Conservation (phyloP, 2,329 filamentous ascomycete genomes). For the Sporothrix sp. region DNA sequence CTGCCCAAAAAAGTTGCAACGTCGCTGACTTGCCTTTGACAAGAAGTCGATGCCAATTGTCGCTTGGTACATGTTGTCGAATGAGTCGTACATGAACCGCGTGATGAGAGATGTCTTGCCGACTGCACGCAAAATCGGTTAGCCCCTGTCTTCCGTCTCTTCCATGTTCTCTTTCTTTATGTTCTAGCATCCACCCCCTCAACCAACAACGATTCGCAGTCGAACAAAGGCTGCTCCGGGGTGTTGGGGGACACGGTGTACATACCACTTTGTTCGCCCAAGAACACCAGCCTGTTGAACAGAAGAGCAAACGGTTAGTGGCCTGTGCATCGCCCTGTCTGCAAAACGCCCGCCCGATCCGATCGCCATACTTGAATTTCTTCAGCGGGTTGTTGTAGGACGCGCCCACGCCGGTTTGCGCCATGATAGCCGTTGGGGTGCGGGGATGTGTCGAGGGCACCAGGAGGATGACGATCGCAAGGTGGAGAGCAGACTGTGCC, state of each 20-base stretch:
- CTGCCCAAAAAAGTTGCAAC: neutral
- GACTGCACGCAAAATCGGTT: constrained; percentile 43
- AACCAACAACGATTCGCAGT: neutral
- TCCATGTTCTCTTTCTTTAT: neutral
- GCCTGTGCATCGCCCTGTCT: constrained; percentile 14
- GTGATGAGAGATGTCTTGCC: constrained; percentile 98
- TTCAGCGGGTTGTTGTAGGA: constrained; percentile 98
- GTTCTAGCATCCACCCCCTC: neutral
- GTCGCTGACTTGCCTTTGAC: constrained; percentile 61
- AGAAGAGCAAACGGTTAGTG: constrained; percentile 14
- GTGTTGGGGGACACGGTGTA: constrained; percentile 4
- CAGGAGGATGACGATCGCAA: neutral
- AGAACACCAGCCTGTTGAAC: constrained; percentile 70
- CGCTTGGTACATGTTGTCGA: constrained; percentile 99
- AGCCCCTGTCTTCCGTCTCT: neutral
- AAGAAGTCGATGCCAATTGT: constrained; percentile 99
- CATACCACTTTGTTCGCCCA: constrained; percentile 97
- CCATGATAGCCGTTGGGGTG: constrained; percentile 48
- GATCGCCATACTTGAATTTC: constrained; percentile 81
- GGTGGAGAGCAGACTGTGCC: no score
- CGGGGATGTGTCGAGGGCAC: neutral
- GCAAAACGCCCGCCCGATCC: neutral
- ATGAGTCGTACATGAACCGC: constrained; percentile 99
- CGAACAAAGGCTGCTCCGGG: neutral
- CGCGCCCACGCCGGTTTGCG: constrained; percentile 60